Evolutionary conservation across 2,329 filamentous ascomycete genomes (phyloP), one percentile per base, ranked within the genome.

Genomic region (Trichoderma pleuroti): DNA sequence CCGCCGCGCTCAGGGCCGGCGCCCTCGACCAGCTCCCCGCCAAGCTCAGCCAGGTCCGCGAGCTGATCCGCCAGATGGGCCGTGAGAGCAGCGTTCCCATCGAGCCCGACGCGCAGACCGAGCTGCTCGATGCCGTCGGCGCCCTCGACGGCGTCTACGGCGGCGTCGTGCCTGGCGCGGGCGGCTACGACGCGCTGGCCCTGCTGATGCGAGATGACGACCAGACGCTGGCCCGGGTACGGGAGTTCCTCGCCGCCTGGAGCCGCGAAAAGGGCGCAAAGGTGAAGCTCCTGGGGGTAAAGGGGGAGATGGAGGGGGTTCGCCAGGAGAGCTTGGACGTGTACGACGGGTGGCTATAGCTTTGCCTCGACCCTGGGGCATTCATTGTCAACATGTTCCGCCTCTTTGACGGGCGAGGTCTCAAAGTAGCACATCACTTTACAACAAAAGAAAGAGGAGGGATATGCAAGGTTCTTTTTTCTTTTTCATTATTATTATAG

Each of bases 141-240:
- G 77, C 75, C 5, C 82, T 98, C 1, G 86, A 91, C 0, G 96
- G 95, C 7, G 94, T 98, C 4, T 88, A 94, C 74, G 94, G 94
- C 0, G 96, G 94, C 0, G 93, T 98, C 0, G 96, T 98, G 0
- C 96, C 96, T 0, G 96, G 96, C 0, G 96, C 96, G 0, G 96
- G 96, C 11, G 96, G 96, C 0, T 98, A 92, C 77, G 96, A 99
- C 83, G 96, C 96, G 1, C 86, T 97, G 69, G 92, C 91, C 1
- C 80, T 99, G 72, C 80, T 99, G 71, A 88, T 97, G 74, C 86
- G 87, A 76, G 93, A 98, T 76, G 89, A 92, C 67, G 85, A 84
- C 42, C 86, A 86, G 62, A 92, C 93, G 1, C 82, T 91, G 69
- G 77, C 78, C 26, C 82, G 84, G 14, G 80, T 98, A 26, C 85